Evolutionary conservation across 805 yeast species (phyloP).

Genomic region (Hagleromyces aurorensis): DNA sequence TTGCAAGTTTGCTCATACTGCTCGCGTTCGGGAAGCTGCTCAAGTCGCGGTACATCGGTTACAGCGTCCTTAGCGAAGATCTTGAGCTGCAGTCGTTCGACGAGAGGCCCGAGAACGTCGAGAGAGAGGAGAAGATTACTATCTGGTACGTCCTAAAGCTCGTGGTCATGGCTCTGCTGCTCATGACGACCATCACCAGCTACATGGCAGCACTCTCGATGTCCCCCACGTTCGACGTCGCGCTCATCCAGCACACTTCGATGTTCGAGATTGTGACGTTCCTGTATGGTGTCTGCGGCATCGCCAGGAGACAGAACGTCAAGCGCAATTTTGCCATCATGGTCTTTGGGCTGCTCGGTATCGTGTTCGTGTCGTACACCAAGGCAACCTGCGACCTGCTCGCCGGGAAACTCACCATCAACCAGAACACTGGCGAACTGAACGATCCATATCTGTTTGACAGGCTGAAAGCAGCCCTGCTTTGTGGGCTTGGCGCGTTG

Average conservation of each 20-base stretch:
- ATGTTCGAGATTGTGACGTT: conserved; percentile 29
- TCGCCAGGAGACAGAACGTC: conserved; percentile 20
- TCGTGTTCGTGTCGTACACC: conserved; percentile 27
- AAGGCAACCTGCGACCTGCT: conserved; percentile 29
- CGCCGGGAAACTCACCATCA: conserved; percentile 28
- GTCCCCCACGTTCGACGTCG: conserved; percentile 28
- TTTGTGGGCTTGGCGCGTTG: conserved; percentile 28
- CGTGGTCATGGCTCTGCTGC: conserved; percentile 13
- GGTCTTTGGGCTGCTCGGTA: conserved; percentile 24
- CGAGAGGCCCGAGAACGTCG: background rate
- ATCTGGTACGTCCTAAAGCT: conserved; percentile 13
- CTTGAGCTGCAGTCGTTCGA: conserved; percentile 4
- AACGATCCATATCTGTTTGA: conserved; percentile 31
- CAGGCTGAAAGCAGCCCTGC: conserved; percentile 28
- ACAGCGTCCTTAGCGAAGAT: conserved; percentile 4
- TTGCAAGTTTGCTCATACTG: conserved; percentile 21
- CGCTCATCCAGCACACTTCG: conserved; percentile 27
- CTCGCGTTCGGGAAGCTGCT: conserved; percentile 6
- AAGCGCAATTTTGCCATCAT: conserved; percentile 23
- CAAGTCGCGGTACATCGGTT: conserved; percentile 1
- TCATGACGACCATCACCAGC: conserved; percentile 15
- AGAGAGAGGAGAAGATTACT: conserved; percentile 2
- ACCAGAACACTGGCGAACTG: conserved; percentile 29
- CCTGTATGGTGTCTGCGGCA: conserved; percentile 26
- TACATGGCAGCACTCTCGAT: conserved; percentile 21